Percentiles rank a stretch among this genome's conserved stretches.
Conservation (phyloP, 225 moss, liverwort and hornwort genomes). For the Marchantia polymorpha region DNA sequence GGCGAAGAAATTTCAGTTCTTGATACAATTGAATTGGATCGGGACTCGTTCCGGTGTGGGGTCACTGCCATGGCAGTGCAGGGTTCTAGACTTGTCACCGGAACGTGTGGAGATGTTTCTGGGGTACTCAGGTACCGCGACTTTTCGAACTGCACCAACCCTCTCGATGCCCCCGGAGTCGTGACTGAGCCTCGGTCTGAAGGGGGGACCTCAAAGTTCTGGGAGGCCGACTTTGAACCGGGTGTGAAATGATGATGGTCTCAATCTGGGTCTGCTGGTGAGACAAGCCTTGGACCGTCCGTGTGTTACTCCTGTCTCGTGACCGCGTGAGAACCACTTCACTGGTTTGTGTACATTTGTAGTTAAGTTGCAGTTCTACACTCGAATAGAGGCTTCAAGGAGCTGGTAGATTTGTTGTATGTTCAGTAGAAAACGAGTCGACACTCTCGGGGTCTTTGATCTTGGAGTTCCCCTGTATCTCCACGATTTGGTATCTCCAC, state of each 20-base stretch:
- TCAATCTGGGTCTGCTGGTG: neutral
- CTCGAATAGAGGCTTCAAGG: too few relatives aligned
- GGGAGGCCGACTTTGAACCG: slow-evolving; percentile 32
- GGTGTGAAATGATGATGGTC: neutral
- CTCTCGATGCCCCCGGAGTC: slow-evolving; percentile 21
- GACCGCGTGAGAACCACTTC: too few relatives aligned
- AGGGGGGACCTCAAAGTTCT: slow-evolving; percentile 51
- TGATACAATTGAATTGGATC: slow-evolving; percentile 38
- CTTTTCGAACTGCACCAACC: slow-evolving; percentile 58
- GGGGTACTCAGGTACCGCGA: slow-evolving; percentile 58
- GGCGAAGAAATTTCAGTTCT: slow-evolving; percentile 52
- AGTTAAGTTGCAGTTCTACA: too few relatives aligned
- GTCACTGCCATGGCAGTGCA: slow-evolving; percentile 57
- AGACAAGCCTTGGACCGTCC: neutral
- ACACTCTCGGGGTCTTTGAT: too few relatives aligned
- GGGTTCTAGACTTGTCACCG: slow-evolving; percentile 61
- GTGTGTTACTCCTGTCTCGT: too few relatives aligned
- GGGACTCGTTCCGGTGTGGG: slow-evolving; percentile 35
- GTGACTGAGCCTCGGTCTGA: slow-evolving; percentile 24
- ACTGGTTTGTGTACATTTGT: too few relatives aligned
- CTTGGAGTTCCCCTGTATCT: too few relatives aligned
- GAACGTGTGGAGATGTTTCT: slow-evolving; percentile 63
- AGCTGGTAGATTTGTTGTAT: too few relatives aligned
- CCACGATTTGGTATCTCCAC: too few relatives aligned
- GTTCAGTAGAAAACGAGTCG: too few relatives aligned